These are phyloP conservation scores for Pythium folliculosum DNA, from an alignment of 352 stramenopile species.

Conservation along the genomic window DNA sequence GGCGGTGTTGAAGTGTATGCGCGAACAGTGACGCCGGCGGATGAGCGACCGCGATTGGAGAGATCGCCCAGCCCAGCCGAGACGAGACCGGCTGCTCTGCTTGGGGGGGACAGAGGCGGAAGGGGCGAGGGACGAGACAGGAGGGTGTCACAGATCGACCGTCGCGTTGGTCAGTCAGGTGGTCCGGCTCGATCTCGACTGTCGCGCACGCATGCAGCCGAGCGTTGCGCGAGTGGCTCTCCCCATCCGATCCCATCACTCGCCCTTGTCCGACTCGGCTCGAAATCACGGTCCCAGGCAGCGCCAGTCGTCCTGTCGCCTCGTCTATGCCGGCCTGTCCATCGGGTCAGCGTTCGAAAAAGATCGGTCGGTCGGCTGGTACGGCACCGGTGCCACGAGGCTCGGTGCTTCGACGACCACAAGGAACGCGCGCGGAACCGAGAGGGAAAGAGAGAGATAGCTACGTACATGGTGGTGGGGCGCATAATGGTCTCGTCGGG, in stretches of 20 bases:
- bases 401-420: background rate
- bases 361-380: background rate
- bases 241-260: constrained; percentile 2
- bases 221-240: background rate
- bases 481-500: constrained; percentile 91
- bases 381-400: no score
- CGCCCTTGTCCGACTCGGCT: background rate
- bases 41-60: background rate
- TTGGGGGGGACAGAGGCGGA: background rate
- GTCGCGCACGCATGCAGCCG: background rate
- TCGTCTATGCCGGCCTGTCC: constrained; percentile 2
- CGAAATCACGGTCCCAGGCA: constrained; percentile 1
- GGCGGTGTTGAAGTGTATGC: constrained; percentile 23
- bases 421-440: constrained; percentile 8
- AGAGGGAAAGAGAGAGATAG: background rate
- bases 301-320: background rate
- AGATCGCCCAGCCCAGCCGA: no score
- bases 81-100: background rate
- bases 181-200: constrained; percentile 4
- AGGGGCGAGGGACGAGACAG: background rate
- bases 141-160: constrained; percentile 1
- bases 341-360: background rate
- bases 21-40: constrained; percentile 5
- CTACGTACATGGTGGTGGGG: constrained; percentile 87
- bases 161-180: background rate